phyloP scores from a whole-genome alignment of 352 stramenopile genomes.

The Phytophthora palmivora region DNA sequence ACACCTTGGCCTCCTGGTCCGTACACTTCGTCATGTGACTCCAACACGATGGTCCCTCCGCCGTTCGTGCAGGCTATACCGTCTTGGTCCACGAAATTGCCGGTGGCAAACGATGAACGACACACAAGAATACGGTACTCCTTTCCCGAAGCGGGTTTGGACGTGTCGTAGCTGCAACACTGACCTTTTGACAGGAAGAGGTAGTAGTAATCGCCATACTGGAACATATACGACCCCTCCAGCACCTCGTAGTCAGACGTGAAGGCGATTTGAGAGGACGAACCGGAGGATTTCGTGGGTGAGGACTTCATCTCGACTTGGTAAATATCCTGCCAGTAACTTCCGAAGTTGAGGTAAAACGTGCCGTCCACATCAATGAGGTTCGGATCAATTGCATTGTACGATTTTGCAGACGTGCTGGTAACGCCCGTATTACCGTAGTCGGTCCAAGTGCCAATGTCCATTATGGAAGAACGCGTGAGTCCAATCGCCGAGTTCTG shows the following conservation, averaged over 20 bases:
- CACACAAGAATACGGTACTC: constrained; percentile 59
- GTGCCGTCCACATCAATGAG: constrained; percentile 39
- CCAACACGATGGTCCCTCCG: constrained; percentile 49
- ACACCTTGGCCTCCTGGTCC: constrained; percentile 52
- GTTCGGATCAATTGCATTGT: constrained; percentile 57
- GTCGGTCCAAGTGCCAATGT: constrained; percentile 48
- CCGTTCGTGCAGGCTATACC: constrained; percentile 37
- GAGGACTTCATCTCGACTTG: constrained; percentile 32
- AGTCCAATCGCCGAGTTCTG: constrained; percentile 50
- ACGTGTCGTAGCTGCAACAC: constrained; percentile 43
- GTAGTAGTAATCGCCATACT: constrained; percentile 48
- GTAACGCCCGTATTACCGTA: constrained; percentile 36
- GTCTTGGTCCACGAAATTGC: constrained; percentile 44
- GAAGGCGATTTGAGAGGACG: constrained; percentile 28
- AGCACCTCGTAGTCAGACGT: constrained; percentile 38
- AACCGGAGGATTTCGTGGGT: constrained; percentile 15
- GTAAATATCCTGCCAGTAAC: constrained; percentile 40
- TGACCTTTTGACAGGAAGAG: constrained; percentile 52
- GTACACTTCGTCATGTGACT: constrained; percentile 49
- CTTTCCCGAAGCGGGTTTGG: constrained; percentile 35
- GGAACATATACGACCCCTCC: constrained; percentile 51
- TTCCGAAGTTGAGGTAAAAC: constrained; percentile 54
- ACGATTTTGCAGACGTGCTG: constrained; percentile 35
- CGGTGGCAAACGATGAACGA: constrained; percentile 35
- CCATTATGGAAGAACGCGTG: constrained; percentile 47